Evolutionary conservation across 1,139 yeast species (phyloP).

Genomic region (Saccharomyces hybrid): DNA sequence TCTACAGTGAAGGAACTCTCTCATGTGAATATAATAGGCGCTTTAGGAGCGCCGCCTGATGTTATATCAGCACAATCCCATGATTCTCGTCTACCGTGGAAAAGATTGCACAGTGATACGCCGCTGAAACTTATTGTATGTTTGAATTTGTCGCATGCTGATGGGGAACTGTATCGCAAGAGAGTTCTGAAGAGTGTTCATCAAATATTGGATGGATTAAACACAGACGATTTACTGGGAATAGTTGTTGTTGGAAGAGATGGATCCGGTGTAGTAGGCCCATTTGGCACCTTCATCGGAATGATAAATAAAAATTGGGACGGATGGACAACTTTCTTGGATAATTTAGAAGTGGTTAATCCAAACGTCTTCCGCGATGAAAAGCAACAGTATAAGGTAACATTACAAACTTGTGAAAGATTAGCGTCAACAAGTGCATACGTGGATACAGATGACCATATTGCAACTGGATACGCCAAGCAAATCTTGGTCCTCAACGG

Average conservation of each 20-base stretch:
- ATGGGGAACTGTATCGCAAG: conserved; percentile 1
- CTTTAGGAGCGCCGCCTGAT: neutral
- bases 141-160: conserved; percentile 31
- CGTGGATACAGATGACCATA: neutral
- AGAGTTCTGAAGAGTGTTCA: neutral
- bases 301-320: conserved; percentile 46
- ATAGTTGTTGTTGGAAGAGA: conserved; percentile 47
- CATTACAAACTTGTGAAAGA: neutral
- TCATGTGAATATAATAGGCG: neutral
- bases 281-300: conserved; percentile 48
- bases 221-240: conserved; percentile 45
- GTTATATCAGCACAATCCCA: neutral
- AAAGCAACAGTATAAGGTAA: neutral
- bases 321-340: conserved; percentile 47
- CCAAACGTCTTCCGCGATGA: neutral
- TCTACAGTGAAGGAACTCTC: neutral
- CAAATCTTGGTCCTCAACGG: neutral
- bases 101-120: conserved; percentile 34
- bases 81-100: conserved; percentile 21
- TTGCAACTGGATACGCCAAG: neutral
- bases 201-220: conserved; percentile 30
- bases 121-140: conserved; percentile 44
- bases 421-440: neutral
- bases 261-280: conserved; percentile 31
- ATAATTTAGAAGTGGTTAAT: conserved; percentile 28